Evolutionary conservation across 2,329 filamentous ascomycete genomes (phyloP).

Genomic region (Aspergillus tanneri): DNA sequence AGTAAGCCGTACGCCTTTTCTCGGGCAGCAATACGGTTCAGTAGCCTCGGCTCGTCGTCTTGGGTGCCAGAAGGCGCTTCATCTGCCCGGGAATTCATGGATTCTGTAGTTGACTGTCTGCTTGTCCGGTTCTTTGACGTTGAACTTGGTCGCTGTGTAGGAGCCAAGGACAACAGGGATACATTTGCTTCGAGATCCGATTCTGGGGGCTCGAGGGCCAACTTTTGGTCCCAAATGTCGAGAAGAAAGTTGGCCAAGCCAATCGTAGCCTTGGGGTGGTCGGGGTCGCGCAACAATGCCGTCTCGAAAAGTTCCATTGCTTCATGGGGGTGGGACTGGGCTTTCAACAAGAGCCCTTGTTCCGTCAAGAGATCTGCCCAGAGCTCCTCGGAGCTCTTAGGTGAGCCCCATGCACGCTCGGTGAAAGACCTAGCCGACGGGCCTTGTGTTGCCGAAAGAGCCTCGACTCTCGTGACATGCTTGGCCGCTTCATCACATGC

Average conservation of each 20-base stretch:
- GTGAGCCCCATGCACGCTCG: constrained; percentile 71
- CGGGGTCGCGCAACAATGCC: constrained; percentile 72
- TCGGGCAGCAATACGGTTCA: constrained; percentile 82
- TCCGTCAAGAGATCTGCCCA: constrained; percentile 82
- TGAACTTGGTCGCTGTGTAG: constrained; percentile 23
- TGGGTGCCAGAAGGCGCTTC: not conserved
- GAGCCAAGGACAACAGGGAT: constrained; percentile 26
- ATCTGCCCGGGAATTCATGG: constrained; percentile 1
- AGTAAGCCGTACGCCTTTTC: constrained; percentile 86
- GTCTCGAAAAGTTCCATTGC: constrained; percentile 79
- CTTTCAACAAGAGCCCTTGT: constrained; percentile 66
- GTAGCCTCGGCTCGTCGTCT: constrained; percentile 61
- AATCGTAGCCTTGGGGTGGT: constrained; percentile 78
- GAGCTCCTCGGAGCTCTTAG: constrained; percentile 77
- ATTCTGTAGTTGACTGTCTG: not conserved
- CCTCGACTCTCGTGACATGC: constrained; percentile 69
- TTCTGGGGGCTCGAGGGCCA: constrained; percentile 35
- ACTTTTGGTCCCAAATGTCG: constrained; percentile 69
- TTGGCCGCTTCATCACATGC: constrained; percentile 80
- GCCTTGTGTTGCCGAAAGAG: constrained; percentile 61
- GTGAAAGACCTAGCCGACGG: constrained; percentile 63
- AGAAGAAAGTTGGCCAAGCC: constrained; percentile 81
- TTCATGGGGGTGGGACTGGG: constrained; percentile 62
- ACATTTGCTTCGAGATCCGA: constrained; percentile 28
- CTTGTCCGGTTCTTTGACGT: constrained; percentile 3